Evolutionary conservation across 257 asterid genomes (phyloP).

Genomic region (Cruciata laevipes): DNA sequence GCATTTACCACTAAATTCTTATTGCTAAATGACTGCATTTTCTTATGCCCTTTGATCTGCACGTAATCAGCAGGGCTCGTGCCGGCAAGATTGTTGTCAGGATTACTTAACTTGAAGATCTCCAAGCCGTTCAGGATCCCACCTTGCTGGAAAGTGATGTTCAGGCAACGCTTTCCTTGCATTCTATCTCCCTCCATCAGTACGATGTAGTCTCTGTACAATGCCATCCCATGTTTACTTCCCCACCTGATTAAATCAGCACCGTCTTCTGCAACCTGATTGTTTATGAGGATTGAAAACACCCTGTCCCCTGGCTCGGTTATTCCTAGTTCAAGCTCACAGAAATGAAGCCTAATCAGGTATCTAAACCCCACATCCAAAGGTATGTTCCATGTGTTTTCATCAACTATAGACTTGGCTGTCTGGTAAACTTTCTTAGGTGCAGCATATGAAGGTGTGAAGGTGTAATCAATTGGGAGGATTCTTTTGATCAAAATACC

Average conservation of each 20-base stretch:
- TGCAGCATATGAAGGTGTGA: slow-evolving; percentile 23
- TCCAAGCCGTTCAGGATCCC: slow-evolving; percentile 42
- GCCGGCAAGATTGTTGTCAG: slow-evolving; percentile 55
- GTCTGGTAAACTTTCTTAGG: slow-evolving; percentile 44
- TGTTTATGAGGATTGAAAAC: slow-evolving; percentile 38
- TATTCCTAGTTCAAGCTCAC: slow-evolving; percentile 27
- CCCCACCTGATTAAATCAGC: slow-evolving; percentile 31
- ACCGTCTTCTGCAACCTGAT: slow-evolving; percentile 38
- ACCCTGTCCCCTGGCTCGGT: slow-evolving; percentile 19
- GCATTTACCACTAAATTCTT: slow-evolving; percentile 23
- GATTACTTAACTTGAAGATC: slow-evolving; percentile 62
- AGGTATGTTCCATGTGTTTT: slow-evolving; percentile 42
- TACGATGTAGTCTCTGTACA: slow-evolving; percentile 48
- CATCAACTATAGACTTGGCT: slow-evolving; percentile 27
- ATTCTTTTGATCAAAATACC: slow-evolving; percentile 24
- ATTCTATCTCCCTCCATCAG: slow-evolving; percentile 55
- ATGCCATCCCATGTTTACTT: slow-evolving; percentile 27
- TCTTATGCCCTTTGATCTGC: slow-evolving; percentile 19
- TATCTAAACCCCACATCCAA: slow-evolving; percentile 58
- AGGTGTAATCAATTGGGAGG: slow-evolving; percentile 20
- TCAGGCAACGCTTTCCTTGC: slow-evolving; percentile 30
- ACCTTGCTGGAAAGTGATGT: slow-evolving; percentile 34
- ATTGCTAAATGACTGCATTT: slow-evolving; percentile 14
- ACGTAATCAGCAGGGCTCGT: slow-evolving; percentile 10
- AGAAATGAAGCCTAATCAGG: slow-evolving; percentile 56